Evolutionary conservation across 768 basidiomycete genomes (phyloP).

Genomic region (Auriscalpium microsporum): DNA sequence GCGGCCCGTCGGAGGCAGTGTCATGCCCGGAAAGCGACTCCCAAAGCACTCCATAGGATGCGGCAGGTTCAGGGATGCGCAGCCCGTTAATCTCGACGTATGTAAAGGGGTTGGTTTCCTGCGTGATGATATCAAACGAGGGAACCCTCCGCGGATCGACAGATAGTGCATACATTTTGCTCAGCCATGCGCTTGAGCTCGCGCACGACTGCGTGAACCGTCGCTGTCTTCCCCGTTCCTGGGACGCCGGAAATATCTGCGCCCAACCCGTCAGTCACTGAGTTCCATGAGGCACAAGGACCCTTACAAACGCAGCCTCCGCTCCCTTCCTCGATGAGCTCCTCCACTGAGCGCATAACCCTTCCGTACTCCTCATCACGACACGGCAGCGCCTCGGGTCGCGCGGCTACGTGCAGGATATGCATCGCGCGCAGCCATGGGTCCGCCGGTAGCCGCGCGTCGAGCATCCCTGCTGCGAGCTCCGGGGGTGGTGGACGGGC

Average conservation of each 20-base stretch:
- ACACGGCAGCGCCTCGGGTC: constrained; percentile 86
- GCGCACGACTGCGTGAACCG: constrained; percentile 86
- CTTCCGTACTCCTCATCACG: constrained; percentile 76
- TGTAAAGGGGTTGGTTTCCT: constrained; percentile 93
- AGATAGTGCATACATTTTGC: constrained; percentile 45
- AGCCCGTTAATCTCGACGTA: constrained; percentile 98
- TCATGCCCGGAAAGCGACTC: constrained; percentile 84
- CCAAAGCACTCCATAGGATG: constrained; percentile 90
- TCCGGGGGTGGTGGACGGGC: constrained; percentile 29
- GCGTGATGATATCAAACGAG: neutral
- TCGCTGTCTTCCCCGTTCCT: constrained; percentile 98
- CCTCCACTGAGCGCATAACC: constrained; percentile 69
- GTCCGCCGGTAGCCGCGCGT: constrained; percentile 41
- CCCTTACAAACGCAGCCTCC: constrained; percentile 91
- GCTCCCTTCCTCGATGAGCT: constrained; percentile 83
- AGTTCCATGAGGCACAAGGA: neutral
- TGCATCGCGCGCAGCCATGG: constrained; percentile 87
- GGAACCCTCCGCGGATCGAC: neutral
- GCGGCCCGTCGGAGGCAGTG: constrained; percentile 47
- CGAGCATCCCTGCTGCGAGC: constrained; percentile 24
- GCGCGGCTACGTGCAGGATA: constrained; percentile 84
- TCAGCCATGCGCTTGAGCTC: constrained; percentile 87
- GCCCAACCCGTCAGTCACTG: neutral
- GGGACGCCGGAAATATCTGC: constrained; percentile 96
- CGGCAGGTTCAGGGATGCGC: constrained; percentile 84